Conservation (phyloP, 2,329 filamentous ascomycete genomes). For the Plenodomus lindquistii region DNA sequence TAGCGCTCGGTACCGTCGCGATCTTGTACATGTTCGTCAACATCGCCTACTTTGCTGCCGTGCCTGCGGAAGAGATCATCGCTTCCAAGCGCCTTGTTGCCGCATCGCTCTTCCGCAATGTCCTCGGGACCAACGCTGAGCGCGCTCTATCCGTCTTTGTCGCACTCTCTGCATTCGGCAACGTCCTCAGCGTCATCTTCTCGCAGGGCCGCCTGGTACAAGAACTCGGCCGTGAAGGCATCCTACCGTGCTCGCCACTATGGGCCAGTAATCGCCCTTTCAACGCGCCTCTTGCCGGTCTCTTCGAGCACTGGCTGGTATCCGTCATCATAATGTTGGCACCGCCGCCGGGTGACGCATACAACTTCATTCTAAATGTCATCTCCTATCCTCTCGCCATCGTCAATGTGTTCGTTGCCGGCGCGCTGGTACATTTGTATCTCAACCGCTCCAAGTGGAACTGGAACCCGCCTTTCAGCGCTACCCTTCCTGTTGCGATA, state of each 20-base stretch:
- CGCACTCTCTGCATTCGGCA: slow-evolving; percentile 69
- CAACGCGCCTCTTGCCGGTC: slow-evolving; percentile 63
- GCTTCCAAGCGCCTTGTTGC: slow-evolving; percentile 59
- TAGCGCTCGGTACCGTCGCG: slow-evolving; percentile 62
- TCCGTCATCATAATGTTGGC: slow-evolving; percentile 69
- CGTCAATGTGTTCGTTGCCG: slow-evolving; percentile 56
- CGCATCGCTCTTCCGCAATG: slow-evolving; percentile 61
- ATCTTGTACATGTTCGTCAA: slow-evolving; percentile 69
- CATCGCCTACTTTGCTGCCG: slow-evolving; percentile 68
- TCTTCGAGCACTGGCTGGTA: slow-evolving; percentile 67
- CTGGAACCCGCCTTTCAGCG: slow-evolving; percentile 55
- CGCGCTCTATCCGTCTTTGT: slow-evolving; percentile 67
- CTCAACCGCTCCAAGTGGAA: slow-evolving; percentile 45
- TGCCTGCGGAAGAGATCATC: slow-evolving; percentile 60
- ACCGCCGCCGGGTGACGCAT: slow-evolving; percentile 68
- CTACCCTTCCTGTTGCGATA: slow-evolving; percentile 54
- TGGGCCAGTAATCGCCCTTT: slow-evolving; percentile 68
- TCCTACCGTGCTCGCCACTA: slow-evolving; percentile 65
- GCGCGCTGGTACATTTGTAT: slow-evolving; percentile 55
- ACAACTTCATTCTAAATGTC: slow-evolving; percentile 61
- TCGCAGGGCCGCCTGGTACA: slow-evolving; percentile 69
- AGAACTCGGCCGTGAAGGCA: slow-evolving; percentile 67
- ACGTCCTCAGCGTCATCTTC: slow-evolving; percentile 70
- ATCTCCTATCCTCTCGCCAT: slow-evolving; percentile 68
- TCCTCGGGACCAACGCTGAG: slow-evolving; percentile 58